Evolutionary conservation across 2,329 filamentous ascomycete genomes (phyloP), one percentile per base, ranked within the genome.

Genomic region (Stagonosporopsis rhizophila): DNA sequence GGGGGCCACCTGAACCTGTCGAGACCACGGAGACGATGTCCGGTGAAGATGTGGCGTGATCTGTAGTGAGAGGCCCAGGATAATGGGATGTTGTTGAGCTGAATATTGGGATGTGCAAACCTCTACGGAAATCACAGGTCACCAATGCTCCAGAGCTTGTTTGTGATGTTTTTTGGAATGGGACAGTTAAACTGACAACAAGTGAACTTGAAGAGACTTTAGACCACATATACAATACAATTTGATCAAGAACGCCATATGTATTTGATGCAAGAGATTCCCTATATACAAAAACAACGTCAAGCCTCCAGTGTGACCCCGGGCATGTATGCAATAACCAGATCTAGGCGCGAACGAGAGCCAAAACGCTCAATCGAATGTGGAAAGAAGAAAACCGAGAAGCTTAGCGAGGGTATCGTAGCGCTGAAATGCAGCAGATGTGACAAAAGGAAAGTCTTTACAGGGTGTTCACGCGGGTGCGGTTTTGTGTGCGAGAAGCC

Each of bases 381-480:
- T 17, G 11, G 39, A 27, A 49, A 17, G 20, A 7, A 30, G 2
- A 12, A 44, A 23, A 44, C 40, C 9, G 35, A 53, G 1, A 49
- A 37, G 39, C 45, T 35, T 32, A 52, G 44, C 44, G 49, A 58
- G 54, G 49, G 49, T 52, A 58, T 58, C 44, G 32, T 35, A 52
- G 49, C 48, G 42, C 48, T 52, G 49, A 58, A 52, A 45, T 58
- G 44, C 49, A 39, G 44, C 49, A 58, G 9, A 23, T 27, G 17
- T 17, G 39, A 37, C 45, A 12, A 39, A 38, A 58, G 4, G 20
- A 55, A n/a, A 53, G 11, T 15, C 40, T 32, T 64, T 58, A 71
- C 47, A 73, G 40, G 15, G 70, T 75, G 44, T 73, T 67, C 35
- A 71, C 67, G 39, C 71, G 70, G 2, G 52, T 48, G 17, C 69